A percentile compares a stretch with the other conserved stretches of the same genome.
These are phyloP conservation scores for Talaromyces liani DNA, from an alignment of 495 filamentous ascomycete genomes.

Conservation along the genomic window DNA sequence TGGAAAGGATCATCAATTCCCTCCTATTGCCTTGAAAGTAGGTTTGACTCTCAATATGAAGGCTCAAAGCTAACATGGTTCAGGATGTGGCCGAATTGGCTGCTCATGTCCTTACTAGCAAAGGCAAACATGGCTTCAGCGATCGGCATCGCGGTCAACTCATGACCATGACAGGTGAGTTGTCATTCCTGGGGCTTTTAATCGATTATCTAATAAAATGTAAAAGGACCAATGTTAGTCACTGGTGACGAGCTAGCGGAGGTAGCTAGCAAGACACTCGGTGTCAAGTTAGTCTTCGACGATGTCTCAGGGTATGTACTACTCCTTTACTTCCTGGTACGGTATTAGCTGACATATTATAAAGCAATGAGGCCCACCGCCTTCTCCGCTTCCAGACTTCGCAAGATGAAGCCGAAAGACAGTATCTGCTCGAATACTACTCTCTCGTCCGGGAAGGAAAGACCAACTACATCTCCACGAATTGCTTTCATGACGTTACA, in stretches of 20 bases:
- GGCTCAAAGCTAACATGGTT: constrained; percentile 36
- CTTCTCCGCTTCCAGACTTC: constrained; percentile 35
- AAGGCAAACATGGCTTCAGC: constrained; percentile 40
- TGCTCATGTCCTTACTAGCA: constrained; percentile 44
- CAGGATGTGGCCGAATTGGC: constrained; percentile 31
- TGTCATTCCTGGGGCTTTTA: neutral
- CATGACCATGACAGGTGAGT: constrained; percentile 42
- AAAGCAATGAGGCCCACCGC: constrained; percentile 36
- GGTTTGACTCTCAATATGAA: constrained; percentile 7
- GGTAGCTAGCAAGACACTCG: constrained; percentile 42
- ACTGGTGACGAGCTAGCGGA: constrained; percentile 44
- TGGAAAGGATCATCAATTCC: constrained; percentile 44
- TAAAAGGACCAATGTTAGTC: constrained; percentile 40
- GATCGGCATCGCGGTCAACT: constrained; percentile 49
- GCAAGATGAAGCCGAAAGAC: constrained; percentile 39
- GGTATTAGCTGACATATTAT: neutral
- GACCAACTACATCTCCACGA: constrained; percentile 53
- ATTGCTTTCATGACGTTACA: constrained; percentile 47
- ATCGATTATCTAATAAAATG: neutral
- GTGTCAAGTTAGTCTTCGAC: constrained; percentile 42
- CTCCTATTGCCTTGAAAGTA: constrained; percentile 43
- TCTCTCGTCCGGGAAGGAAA: constrained; percentile 51
- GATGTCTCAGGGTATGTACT: constrained; percentile 40
- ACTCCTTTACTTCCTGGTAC: neutral
- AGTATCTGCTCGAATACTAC: constrained; percentile 53